phyloP scores from a whole-genome alignment of 805 yeast species.

The Pichia phayaonensis region DNA sequence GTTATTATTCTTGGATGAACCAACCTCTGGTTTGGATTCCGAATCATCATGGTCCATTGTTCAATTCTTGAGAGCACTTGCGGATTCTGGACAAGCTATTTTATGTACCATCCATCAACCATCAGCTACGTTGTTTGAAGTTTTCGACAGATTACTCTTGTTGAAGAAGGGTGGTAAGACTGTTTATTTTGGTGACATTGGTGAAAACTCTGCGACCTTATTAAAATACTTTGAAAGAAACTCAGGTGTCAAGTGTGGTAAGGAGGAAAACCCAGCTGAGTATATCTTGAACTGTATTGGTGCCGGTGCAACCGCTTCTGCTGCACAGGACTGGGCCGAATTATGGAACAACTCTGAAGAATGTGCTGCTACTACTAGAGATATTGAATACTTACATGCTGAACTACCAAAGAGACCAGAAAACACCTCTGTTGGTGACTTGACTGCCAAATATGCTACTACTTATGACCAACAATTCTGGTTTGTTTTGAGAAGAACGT shows the following conservation, averaged over 20 bases:
- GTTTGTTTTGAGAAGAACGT: slow-evolving; percentile 33
- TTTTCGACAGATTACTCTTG: slow-evolving; percentile 30
- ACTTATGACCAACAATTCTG: slow-evolving; percentile 34
- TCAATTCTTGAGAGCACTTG: slow-evolving; percentile 41
- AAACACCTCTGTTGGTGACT: slow-evolving; percentile 20
- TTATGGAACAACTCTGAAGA: slow-evolving; percentile 43
- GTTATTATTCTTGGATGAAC: slow-evolving; percentile 49
- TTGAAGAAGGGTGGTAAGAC: slow-evolving; percentile 47
- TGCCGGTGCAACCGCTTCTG: slow-evolving; percentile 71
- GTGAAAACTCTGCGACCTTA: slow-evolving; percentile 35
- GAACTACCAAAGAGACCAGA: slow-evolving; percentile 14
- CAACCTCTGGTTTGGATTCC: slow-evolving; percentile 50
- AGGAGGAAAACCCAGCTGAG: slow-evolving; percentile 66
- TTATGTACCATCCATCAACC: slow-evolving; percentile 53
- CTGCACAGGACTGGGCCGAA: slow-evolving; percentile 52
- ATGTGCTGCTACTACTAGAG: slow-evolving; percentile 20
- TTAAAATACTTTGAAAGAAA: slow-evolving; percentile 40
- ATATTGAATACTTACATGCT: slow-evolving; percentile 24
- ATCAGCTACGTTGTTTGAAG: slow-evolving; percentile 38
- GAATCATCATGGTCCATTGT: slow-evolving; percentile 54
- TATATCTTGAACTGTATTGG: slow-evolving; percentile 70
- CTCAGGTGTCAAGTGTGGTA: slow-evolving; percentile 61
- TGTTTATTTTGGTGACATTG: slow-evolving; percentile 49
- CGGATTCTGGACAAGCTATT: slow-evolving; percentile 47
- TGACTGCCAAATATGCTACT: slow-evolving; percentile 33